Evolutionary conservation across 805 yeast genomes (phyloP), one percentile per base, ranked within the genome.

Genomic region (Scheffersomyces ergatensis): DNA sequence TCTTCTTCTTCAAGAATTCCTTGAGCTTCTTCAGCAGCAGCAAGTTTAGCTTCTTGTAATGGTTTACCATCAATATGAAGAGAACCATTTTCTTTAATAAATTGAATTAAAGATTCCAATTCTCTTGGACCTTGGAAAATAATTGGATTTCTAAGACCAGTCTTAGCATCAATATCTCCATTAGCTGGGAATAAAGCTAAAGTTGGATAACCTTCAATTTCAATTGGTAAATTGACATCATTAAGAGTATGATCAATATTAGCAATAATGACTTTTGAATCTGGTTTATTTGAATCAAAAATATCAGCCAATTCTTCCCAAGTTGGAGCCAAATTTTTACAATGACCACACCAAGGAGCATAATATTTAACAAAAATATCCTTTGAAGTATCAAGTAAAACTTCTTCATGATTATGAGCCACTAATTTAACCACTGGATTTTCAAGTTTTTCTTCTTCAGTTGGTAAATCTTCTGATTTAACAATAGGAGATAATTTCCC

Each of bases 341-440:
- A 89, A 75, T 89, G 96, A 35, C 96, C 95, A 74, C 96, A 89
- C 97, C 97, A 90, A 69, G 95, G 95, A 36, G 98, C 97, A 60
- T 87, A 90, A 70, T 90, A 92, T 72, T 88, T 86, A 42, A 92
- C 96, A 42, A 90, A 67, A 27, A 86, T 83, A 60, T 85, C 92
- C 69, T 81, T 84, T 34, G 62, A 43, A 50, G 57, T 38, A 54
- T 82, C 82, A 23, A 64, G 65, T 39, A 88, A 76, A 44, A 88
- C 67, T 25, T 75, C 79, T 37, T 85, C 84, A 67, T 88, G 93
- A 58, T 82, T 88, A 68, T 81, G 77, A 52, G 89, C 96, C 46
- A 92, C 97, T 52, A 92, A 75, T 57, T 79, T 83, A 61, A 73
- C 71, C 35, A 85, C 92, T 39, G 84, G 80, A 38, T 72, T 74